Evolutionary conservation across 1,284 basidiomycete species (phyloP), one percentile per base, ranked within the genome.

Genomic region (Tylopilus microsporus): DNA sequence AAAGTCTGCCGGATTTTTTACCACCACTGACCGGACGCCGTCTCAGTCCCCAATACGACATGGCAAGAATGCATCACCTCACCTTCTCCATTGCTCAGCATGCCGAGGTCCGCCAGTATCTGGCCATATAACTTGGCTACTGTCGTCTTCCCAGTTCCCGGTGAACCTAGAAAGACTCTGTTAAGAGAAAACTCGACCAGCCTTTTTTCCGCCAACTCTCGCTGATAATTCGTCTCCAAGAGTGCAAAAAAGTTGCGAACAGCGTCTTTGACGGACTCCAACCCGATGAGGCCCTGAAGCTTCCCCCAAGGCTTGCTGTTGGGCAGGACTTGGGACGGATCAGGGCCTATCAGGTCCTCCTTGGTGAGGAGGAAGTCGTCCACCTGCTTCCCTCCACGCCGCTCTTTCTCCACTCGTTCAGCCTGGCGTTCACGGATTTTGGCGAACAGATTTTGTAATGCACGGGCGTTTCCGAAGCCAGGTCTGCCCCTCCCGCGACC

Each of bases 71-170:
- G 30, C n/a, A 8, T 39, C 11, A 2, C 7, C 70, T 62, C 62
- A 84, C 85, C 84, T 82, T 87, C 86, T 15, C 83, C 83, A 51
- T 85, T 86, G 66, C 82, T 86, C 25, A 87, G 67, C 46, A 87
- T 68, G 9, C 81, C 80, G 0, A 87, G 67, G 59, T 86, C 83
- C 0, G 78, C 77, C 5, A 87, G 69, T 56, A 87, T 81, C 59
- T 77, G 76, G 1, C 85, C 85, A 60, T 87, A 87, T 18, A 85
- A 64, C 63, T 81, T 81, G 3, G 83, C 85, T 0, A 87, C 85
- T 0, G 85, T 82, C 4, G 85, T 87, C 66, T 87, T 87, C 0
- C 85, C 85, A 2, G 85, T 87, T 2, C 85, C 85, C 3, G 85
- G 86, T 1, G 79, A 80, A 2, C 85, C 85, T 15, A 84, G 65